Conservation (phyloP, 2,329 filamentous ascomycete genomes). For the Alternaria triticina region DNA sequence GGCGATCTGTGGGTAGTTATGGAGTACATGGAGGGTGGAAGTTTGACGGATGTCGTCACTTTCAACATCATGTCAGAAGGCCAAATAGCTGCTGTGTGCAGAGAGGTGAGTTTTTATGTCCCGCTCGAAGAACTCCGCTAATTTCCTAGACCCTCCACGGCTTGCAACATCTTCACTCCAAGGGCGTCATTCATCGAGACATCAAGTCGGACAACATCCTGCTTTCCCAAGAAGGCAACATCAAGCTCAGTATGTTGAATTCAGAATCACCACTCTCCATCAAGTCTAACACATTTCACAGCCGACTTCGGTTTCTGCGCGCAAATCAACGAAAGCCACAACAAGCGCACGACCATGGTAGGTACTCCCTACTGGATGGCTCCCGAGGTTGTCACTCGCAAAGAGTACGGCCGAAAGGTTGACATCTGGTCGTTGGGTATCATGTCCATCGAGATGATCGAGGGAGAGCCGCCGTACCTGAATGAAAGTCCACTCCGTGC, state of each 20-base stretch:
- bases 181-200: constrained; percentile 96
- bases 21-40: constrained; percentile 99
- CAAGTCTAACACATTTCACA: constrained; percentile 47
- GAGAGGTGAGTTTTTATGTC: constrained; percentile 66
- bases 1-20: constrained; percentile 98
- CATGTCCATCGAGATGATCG: constrained; percentile 99
- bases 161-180: constrained; percentile 93
- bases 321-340: constrained; percentile 95
- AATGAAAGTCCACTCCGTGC: constrained; percentile 93
- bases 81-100: constrained; percentile 94
- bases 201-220: constrained; percentile 99
- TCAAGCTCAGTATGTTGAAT: constrained; percentile 83
- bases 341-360: constrained; percentile 98
- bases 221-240: constrained; percentile 89
- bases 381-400: constrained; percentile 93
- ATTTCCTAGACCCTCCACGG: constrained; percentile 74
- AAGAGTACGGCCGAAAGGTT: constrained; percentile 97
- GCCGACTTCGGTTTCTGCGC: constrained; percentile 99
- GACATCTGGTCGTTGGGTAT: constrained; percentile 99
- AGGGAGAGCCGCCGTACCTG: constrained; percentile 95
- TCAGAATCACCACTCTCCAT: not conserved
- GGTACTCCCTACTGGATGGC: constrained; percentile 99
- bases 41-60: constrained; percentile 95
- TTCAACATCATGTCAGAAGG: constrained; percentile 99
- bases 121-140: constrained; percentile 8